A percentile compares a stretch with the other conserved stretches of the same genome.
phyloP scores from a whole-genome alignment of 805 yeast species.

The Ascoidea asiatica region DNA sequence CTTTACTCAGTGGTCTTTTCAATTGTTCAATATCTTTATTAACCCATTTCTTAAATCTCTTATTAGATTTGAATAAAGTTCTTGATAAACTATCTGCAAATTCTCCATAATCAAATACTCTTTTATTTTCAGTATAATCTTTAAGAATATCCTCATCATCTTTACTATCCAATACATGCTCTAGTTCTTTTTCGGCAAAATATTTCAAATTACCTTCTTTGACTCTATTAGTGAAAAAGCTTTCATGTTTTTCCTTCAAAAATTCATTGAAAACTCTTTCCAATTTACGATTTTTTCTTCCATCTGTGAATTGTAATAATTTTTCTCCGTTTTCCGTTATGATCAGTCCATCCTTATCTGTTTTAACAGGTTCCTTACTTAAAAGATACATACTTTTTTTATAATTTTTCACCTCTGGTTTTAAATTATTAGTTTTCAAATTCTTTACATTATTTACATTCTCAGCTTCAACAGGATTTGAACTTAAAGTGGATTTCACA shows the following conservation, averaged over 20 bases:
- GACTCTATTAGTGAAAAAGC: not conserved
- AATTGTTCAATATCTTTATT: conserved; percentile 1
- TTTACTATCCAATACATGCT: not conserved
- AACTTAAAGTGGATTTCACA: too few relatives aligned
- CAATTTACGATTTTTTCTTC: not conserved
- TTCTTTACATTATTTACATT: not conserved
- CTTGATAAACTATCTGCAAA: not conserved
- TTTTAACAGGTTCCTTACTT: not conserved
- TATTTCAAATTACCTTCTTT: conserved; percentile 1
- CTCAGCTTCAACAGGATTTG: too few relatives aligned
- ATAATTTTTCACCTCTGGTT: not conserved
- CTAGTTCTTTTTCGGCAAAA: not conserved
- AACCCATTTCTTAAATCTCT: not conserved
- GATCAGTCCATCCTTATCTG: not conserved
- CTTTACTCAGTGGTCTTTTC: not conserved
- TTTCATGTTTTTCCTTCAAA: not conserved
- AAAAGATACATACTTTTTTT: not conserved
- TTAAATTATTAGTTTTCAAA: too few relatives aligned
- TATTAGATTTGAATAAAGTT: too few relatives aligned
- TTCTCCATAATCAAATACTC: not conserved
- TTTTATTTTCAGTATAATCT: conserved; percentile 1
- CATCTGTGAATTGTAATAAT: not conserved
- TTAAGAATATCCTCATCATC: not conserved
- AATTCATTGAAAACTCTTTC: not conserved
- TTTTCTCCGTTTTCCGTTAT: not conserved